A percentile compares a stretch with the other conserved stretches of the same genome.
phyloP scores from a whole-genome alignment of 2,329 filamentous ascomycete species.

The Eutypella sp. region DNA sequence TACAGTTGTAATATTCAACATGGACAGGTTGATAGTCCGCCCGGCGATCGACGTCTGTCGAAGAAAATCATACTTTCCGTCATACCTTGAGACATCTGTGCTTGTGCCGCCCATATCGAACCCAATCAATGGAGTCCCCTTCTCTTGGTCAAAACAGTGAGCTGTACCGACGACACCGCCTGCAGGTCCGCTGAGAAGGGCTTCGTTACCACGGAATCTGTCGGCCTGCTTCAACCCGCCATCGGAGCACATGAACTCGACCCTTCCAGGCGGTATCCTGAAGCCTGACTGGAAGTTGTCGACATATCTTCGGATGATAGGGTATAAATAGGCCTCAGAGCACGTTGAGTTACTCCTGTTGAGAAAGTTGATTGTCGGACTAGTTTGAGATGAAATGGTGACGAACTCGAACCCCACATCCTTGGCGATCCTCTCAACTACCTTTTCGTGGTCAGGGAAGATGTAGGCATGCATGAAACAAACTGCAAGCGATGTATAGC shows the following conservation, averaged over 20 bases:
- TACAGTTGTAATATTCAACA: slow-evolving; percentile 30
- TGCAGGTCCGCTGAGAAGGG: neutral
- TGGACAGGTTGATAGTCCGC: slow-evolving; percentile 59
- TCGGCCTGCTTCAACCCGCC: slow-evolving; percentile 52
- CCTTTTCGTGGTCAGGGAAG: slow-evolving; percentile 58
- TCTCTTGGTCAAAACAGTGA: slow-evolving; percentile 61
- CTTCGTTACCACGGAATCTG: slow-evolving; percentile 23
- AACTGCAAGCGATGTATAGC: slow-evolving; percentile 49
- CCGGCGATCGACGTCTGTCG: slow-evolving; percentile 76
- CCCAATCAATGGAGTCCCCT: slow-evolving; percentile 65
- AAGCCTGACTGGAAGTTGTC: slow-evolving; percentile 61
- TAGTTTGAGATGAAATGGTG: slow-evolving; percentile 60
- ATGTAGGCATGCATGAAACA: slow-evolving; percentile 72
- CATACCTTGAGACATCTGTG: slow-evolving; percentile 69
- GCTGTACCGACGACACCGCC: slow-evolving; percentile 57
- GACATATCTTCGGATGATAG: slow-evolving; percentile 65
- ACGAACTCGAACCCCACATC: slow-evolving; percentile 65
- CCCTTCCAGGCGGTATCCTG: slow-evolving; percentile 50
- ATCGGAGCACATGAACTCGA: slow-evolving; percentile 63
- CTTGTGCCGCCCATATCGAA: slow-evolving; percentile 73
- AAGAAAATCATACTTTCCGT: slow-evolving; percentile 34
- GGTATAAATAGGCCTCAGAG: slow-evolving; percentile 66
- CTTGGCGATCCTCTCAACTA: slow-evolving; percentile 55
- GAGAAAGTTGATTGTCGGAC: slow-evolving; percentile 69
- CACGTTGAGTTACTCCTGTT: slow-evolving; percentile 63